phyloP scores from a whole-genome alignment of 139 green algal species.

The Volvox africanus region DNA sequence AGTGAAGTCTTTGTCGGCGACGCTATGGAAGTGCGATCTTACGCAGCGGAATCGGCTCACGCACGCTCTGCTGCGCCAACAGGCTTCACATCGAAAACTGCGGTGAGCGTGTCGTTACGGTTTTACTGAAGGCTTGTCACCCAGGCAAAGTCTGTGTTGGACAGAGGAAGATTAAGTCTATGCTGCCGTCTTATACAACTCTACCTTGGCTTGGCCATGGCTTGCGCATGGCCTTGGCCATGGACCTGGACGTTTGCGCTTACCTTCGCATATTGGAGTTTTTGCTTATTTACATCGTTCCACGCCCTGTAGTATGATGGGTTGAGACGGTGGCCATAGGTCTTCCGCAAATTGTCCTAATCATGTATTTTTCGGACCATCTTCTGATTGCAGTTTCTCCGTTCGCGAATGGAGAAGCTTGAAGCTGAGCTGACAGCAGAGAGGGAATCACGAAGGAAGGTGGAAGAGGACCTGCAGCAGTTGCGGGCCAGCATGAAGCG shows the following conservation, averaged over 20 bases:
- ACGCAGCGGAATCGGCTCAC: background rate
- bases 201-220: too few species aligned
- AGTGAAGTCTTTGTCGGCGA: background rate
- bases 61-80: slow-evolving; percentile 30
- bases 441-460: slow-evolving; percentile 45
- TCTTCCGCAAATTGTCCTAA: background rate
- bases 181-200: too few species aligned
- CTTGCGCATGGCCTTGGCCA: too few species aligned
- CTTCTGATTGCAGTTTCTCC: slow-evolving; percentile 45
- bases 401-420: slow-evolving; percentile 43
- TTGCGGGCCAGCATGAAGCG: slow-evolving; percentile 23
- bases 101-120: background rate
- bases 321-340: background rate
- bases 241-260: too few species aligned
- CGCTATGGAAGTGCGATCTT: background rate
- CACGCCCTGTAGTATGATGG: too few species aligned
- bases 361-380: background rate
- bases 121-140: too few species aligned
- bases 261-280: too few species aligned
- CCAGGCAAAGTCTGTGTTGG: too few species aligned
- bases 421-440: slow-evolving; percentile 50
- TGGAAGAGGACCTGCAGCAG: background rate
- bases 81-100: slow-evolving; percentile 28
- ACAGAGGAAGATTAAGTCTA: too few species aligned
- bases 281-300: too few species aligned